Conservation (phyloP, 208 protist species). For the Polymyxa betae region DNA sequence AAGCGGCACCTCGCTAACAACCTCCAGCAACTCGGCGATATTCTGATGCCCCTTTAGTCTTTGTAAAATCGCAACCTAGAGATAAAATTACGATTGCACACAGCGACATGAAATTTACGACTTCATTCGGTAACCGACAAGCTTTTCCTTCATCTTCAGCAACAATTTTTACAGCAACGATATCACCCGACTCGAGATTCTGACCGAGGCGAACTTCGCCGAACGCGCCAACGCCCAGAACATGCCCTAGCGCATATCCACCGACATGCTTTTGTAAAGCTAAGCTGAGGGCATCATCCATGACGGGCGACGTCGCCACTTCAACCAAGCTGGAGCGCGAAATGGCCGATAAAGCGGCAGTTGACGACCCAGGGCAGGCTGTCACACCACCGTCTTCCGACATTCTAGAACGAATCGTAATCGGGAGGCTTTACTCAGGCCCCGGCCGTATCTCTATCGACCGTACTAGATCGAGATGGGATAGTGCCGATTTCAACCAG, state of each 20-base stretch:
- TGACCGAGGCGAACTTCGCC: conserved; percentile 24
- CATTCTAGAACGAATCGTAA: too few species aligned
- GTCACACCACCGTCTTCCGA: too few species aligned
- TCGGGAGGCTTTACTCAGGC: too few species aligned
- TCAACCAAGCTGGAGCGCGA: too few species aligned
- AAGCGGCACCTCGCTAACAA: background rate
- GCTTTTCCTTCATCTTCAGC: background rate
- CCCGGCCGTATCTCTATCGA: too few species aligned
- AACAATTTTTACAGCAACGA: conserved; percentile 41
- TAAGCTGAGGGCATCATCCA: background rate
- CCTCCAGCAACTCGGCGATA: background rate
- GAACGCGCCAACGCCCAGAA: conserved; percentile 22
- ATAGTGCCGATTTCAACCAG: too few species aligned
- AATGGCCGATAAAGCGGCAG: too few species aligned
- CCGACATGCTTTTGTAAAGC: background rate
- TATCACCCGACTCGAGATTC: background rate
- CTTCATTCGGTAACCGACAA: background rate
- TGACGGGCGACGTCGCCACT: too few species aligned
- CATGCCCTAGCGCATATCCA: background rate
- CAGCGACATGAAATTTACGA: background rate
- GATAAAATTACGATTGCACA: background rate
- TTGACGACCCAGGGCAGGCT: too few species aligned
- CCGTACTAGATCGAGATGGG: too few species aligned
- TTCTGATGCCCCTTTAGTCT: background rate
- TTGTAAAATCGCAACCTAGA: background rate